A percentile compares a stretch with the other conserved stretches of the same genome.
phyloP scores from a whole-genome alignment of 768 basidiomycete genomes.

The Tylopilus cervinicoccineus region DNA sequence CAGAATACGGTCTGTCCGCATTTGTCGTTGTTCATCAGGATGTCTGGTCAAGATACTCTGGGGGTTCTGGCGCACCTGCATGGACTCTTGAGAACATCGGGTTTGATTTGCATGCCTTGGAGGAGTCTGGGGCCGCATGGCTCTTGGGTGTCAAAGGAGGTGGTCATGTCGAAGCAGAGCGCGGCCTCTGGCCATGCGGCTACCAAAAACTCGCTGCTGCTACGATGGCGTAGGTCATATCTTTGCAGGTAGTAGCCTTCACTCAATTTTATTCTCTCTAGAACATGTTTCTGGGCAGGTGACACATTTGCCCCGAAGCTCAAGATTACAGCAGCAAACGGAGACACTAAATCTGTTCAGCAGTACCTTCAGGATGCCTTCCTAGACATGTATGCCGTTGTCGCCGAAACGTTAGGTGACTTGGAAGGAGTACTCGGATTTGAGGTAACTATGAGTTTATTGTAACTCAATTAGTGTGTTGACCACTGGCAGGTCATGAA shows the following conservation, averaged over 20 bases:
- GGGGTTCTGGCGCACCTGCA: slow-evolving; percentile 93
- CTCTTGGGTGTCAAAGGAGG: slow-evolving; percentile 73
- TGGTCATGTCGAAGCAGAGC: slow-evolving; percentile 70
- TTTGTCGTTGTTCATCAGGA: slow-evolving; percentile 90
- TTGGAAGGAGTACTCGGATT: slow-evolving; percentile 84
- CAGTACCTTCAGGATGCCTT: slow-evolving; percentile 80
- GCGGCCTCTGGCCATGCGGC: slow-evolving; percentile 89
- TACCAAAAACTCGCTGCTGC: slow-evolving; percentile 92
- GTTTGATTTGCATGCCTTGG: slow-evolving; percentile 76
- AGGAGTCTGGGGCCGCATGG: slow-evolving; percentile 86
- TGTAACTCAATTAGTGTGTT: background rate
- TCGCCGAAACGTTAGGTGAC: slow-evolving; percentile 67
- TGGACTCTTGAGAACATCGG: slow-evolving; percentile 91
- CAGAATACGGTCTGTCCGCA: slow-evolving; percentile 66
- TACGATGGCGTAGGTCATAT: slow-evolving; percentile 75
- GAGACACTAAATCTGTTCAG: slow-evolving; percentile 63
- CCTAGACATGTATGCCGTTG: slow-evolving; percentile 66
- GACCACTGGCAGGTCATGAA: slow-evolving; percentile 69
- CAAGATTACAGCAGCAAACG: slow-evolving; percentile 43
- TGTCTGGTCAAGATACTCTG: slow-evolving; percentile 92
- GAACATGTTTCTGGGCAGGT: slow-evolving; percentile 93
- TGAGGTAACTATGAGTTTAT: slow-evolving; percentile 50
- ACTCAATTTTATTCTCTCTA: slow-evolving; percentile 24
- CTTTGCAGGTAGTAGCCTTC: background rate
- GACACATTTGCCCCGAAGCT: slow-evolving; percentile 81